Conservation (phyloP, 2,329 filamentous ascomycete genomes). For the Cladosporium sphaerospermum region DNA sequence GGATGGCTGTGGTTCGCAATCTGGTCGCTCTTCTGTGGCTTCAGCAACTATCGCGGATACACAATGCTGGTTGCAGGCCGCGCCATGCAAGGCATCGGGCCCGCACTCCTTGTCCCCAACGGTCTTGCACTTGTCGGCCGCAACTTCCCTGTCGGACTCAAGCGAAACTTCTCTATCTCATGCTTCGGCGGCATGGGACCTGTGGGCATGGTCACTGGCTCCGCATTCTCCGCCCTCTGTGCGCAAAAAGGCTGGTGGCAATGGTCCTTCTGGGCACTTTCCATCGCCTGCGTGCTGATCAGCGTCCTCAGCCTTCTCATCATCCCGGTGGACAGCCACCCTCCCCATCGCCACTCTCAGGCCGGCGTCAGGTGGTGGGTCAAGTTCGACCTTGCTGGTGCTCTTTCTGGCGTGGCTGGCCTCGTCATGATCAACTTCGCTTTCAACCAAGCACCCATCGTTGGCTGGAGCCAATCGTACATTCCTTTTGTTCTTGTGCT, state of each 20-base stretch:
- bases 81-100: constrained; percentile 37
- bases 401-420: constrained; percentile 24
- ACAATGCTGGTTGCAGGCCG: constrained; percentile 33
- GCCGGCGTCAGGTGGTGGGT: constrained; percentile 1
- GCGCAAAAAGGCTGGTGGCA: constrained; percentile 29
- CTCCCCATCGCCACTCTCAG: background rate
- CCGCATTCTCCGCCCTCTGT: constrained; percentile 30
- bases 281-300: constrained; percentile 21
- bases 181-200: constrained; percentile 34
- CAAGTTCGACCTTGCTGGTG: constrained; percentile 23
- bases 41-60: constrained; percentile 31
- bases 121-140: constrained; percentile 33
- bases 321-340: constrained; percentile 5
- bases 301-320: constrained; percentile 14
- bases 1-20: constrained; percentile 36
- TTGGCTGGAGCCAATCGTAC: constrained; percentile 26
- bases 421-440: constrained; percentile 30
- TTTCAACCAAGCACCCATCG: constrained; percentile 28
- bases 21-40: constrained; percentile 36
- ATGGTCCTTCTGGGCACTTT: constrained; percentile 29
- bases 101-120: constrained; percentile 33
- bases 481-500: constrained; percentile 26
- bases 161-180: constrained; percentile 35
- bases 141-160: constrained; percentile 29
- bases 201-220: constrained; percentile 31